These are phyloP conservation scores for Penicillium fimorum DNA, from an alignment of 495 filamentous ascomycete species.

Conservation along the genomic window DNA sequence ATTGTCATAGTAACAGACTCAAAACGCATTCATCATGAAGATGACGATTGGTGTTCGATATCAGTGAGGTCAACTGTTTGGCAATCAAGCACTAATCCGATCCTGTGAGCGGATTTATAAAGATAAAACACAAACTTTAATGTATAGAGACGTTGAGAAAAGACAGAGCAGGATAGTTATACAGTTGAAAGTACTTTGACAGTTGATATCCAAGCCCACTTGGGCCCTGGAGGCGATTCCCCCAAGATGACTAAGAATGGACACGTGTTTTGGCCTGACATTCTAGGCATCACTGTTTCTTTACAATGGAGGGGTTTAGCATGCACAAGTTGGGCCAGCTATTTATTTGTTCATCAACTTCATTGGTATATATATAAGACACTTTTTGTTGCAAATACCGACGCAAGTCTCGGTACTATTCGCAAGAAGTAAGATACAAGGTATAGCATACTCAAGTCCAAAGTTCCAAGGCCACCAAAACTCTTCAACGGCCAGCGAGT, in stretches of 20 bases:
- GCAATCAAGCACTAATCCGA: neutral
- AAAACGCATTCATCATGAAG: neutral
- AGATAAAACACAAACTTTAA: neutral
- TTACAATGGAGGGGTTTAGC: neutral
- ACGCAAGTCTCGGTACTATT: neutral
- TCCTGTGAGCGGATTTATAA: neutral
- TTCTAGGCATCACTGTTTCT: neutral
- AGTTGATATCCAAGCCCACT: conserved; percentile 5
- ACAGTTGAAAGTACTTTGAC: neutral
- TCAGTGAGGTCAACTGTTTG: neutral
- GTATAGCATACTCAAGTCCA: neutral
- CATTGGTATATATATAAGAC: conserved; percentile 6
- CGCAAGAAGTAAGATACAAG: neutral
- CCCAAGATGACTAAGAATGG: neutral
- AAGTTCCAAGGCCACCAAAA: neutral
- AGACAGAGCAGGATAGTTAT: neutral
- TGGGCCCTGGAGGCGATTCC: neutral
- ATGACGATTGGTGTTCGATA: neutral
- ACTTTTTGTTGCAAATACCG: neutral
- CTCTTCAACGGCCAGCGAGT: neutral
- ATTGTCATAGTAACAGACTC: neutral
- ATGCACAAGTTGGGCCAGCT: neutral
- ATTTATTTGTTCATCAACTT: neutral
- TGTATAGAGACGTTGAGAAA: neutral
- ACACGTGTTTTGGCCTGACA: neutral